Conservation (phyloP, 768 basidiomycete species). For the Podaxis sp. region DNA sequence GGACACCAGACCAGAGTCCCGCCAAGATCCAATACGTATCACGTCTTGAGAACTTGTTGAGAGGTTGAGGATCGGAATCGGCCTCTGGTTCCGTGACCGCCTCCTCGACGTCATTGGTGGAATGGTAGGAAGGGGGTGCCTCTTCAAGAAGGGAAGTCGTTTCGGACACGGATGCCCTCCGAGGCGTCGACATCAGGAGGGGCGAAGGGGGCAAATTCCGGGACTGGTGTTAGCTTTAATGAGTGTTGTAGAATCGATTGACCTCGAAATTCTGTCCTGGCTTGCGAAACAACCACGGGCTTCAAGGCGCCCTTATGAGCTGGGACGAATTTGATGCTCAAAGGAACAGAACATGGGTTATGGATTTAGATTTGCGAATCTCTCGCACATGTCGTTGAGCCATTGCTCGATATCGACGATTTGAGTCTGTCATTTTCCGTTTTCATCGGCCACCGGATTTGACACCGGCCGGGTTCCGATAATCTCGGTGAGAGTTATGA, state of each 20-base stretch:
- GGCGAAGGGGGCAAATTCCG: constrained; percentile 14
- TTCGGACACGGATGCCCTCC: constrained; percentile 45
- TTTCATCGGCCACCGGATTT: constrained; percentile 38
- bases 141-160: constrained; percentile 57
- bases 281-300: constrained; percentile 14
- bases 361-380: constrained; percentile 35
- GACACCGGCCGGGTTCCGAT: constrained; percentile 33
- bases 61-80: constrained; percentile 25
- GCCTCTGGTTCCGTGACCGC: constrained; percentile 26
- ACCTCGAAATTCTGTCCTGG: constrained; percentile 17
- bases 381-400: constrained; percentile 34
- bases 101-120: constrained; percentile 40
- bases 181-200: constrained; percentile 13
- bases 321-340: constrained; percentile 21
- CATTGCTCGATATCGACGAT: constrained; percentile 21
- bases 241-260: background rate
- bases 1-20: constrained; percentile 80
- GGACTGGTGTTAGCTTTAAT: constrained; percentile 11
- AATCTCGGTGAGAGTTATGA: constrained; percentile 23
- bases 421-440: constrained; percentile 40
- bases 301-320: constrained; percentile 17
- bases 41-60: constrained; percentile 46
- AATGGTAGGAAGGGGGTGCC: constrained; percentile 44
- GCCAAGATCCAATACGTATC: constrained; percentile 71
- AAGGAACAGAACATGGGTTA: constrained; percentile 33